Evolutionary conservation across 2,329 filamentous ascomycete species (phyloP).

Genomic region (Fonsecaea nubica): DNA sequence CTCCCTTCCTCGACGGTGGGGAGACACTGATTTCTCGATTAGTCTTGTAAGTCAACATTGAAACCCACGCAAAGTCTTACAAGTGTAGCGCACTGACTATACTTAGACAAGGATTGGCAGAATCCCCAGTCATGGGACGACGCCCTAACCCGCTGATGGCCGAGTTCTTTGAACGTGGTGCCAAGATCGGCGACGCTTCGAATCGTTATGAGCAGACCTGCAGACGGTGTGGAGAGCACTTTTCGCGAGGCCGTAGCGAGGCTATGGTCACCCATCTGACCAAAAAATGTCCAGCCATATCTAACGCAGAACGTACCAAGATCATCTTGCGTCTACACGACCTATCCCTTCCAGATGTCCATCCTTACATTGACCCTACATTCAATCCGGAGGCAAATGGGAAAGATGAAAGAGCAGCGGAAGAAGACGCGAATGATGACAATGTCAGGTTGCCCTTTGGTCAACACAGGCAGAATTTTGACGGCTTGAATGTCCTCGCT

Average conservation of each 20-base stretch:
- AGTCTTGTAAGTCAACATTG: slow-evolving; percentile 24
- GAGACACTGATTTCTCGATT: slow-evolving; percentile 9
- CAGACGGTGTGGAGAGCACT: slow-evolving; percentile 85
- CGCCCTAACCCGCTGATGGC: slow-evolving; percentile 84
- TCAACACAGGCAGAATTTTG: slow-evolving; percentile 67
- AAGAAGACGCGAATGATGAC: slow-evolving; percentile 31
- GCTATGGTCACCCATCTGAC: slow-evolving; percentile 80
- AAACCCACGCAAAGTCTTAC: slow-evolving; percentile 12
- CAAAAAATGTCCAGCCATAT: slow-evolving; percentile 83
- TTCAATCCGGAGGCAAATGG: not conserved
- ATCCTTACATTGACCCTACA: slow-evolving; percentile 41
- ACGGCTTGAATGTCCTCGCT: slow-evolving; percentile 82
- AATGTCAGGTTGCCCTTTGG: slow-evolving; percentile 46
- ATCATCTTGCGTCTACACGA: slow-evolving; percentile 76
- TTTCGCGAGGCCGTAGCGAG: slow-evolving; percentile 87
- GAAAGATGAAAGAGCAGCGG: slow-evolving; percentile 41
- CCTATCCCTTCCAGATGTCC: slow-evolving; percentile 57
- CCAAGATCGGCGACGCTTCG: slow-evolving; percentile 85
- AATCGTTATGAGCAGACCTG: slow-evolving; percentile 93
- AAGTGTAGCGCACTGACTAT: slow-evolving; percentile 23
- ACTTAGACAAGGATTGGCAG: slow-evolving; percentile 1
- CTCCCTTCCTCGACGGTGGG: slow-evolving; percentile 6
- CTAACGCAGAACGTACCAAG: slow-evolving; percentile 75
- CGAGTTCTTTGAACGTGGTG: slow-evolving; percentile 85
- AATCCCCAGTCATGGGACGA: slow-evolving; percentile 69